Percentiles rank a stretch among this genome's conserved stretches.
These are phyloP conservation scores for Alternaria hordeiaustralica DNA, from an alignment of 2,329 filamentous ascomycete genomes.

Conservation along the genomic window DNA sequence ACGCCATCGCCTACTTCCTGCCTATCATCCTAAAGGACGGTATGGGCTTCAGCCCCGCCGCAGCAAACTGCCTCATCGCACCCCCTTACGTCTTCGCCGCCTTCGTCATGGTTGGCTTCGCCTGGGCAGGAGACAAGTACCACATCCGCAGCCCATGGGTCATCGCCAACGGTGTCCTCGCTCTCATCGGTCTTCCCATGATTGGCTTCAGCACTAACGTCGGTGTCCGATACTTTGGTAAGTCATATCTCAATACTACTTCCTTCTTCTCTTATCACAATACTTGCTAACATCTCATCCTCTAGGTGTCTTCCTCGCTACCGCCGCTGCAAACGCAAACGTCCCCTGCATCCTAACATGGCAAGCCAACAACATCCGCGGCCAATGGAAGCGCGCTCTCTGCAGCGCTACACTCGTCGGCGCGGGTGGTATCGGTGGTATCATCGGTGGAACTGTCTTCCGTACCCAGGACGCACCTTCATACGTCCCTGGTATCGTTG, in stretches of 20 bases:
- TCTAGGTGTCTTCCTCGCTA: slow-evolving; percentile 67
- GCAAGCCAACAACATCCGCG: slow-evolving; percentile 86
- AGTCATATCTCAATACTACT: not conserved
- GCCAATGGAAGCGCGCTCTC: slow-evolving; percentile 86
- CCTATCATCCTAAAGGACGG: slow-evolving; percentile 40
- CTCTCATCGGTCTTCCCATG: slow-evolving; percentile 72
- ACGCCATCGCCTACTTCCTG: slow-evolving; percentile 40
- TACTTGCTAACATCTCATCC: too few relatives aligned
- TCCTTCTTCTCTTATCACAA: too few relatives aligned
- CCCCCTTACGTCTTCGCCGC: slow-evolving; percentile 37
- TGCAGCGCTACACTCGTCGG: slow-evolving; percentile 77
- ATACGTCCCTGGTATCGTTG: slow-evolving; percentile 46
- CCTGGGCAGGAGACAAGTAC: slow-evolving; percentile 71
- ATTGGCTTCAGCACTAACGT: slow-evolving; percentile 70
- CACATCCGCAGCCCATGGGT: slow-evolving; percentile 71
- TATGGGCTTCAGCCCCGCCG: slow-evolving; percentile 36
- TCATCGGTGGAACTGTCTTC: slow-evolving; percentile 76
- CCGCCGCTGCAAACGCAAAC: slow-evolving; percentile 77
- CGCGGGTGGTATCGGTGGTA: slow-evolving; percentile 80
- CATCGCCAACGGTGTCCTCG: slow-evolving; percentile 68
- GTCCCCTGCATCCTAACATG: slow-evolving; percentile 76
- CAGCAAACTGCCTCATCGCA: slow-evolving; percentile 34
- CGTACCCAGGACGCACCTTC: slow-evolving; percentile 49
- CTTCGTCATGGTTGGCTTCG: slow-evolving; percentile 56
- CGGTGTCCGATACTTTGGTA: slow-evolving; percentile 66